Base-by-base conservation (phyloP, 1,284 basidiomycete genomes). In the Phellinidium pouzarii region DNA sequence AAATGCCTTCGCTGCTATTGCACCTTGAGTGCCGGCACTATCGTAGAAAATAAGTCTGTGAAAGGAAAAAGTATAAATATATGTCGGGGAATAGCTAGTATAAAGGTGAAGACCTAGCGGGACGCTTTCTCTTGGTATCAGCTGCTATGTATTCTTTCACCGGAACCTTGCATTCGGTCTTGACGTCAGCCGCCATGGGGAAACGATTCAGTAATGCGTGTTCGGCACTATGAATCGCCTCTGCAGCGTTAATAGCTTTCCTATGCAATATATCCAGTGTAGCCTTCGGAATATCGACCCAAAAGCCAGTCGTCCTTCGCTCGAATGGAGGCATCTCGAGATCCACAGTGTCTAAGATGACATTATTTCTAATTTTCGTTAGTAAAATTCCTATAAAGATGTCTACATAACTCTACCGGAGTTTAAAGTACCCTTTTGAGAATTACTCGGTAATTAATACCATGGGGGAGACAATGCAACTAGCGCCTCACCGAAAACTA, bases 31-130 rank as follows among this genome's bases (percentile, higher is more conserved):
- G 0, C 86, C 86, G 4, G 80, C 74, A 36, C 75, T 68, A 59
- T 95, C 92, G 62, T 90, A 94, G 60, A 94, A 88, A 47, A 94
- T 86, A 7, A 95, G 67, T 55, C 91, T 90, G n/a, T n/a, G n/a
- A n/a, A 50, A n/a, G 20, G 22, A 43, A 17, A 23, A 38, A 25
- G 41, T 26, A 51, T 45, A 8, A 38, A 37, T 14, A 8, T 25
- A 20, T 9, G 36, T 40, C 8, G 31, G 20, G 17, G 34, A 37
- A 38, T 38, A 6, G 14, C 45, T 8, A 22, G 29, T 11, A 44
- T 25, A 42, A 26, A 17, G 19, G 29, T 9, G 54, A 65, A 26
- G 52, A 84, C 87, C 86, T 75, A 8, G 86, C 91, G 1, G 91
- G 89, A 49, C 91, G 74, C 64, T 88, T 88, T 48, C 90, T 71